A percentile compares a stretch with the other conserved stretches of the same genome.
These are phyloP conservation scores for Hypomyces rosellus DNA, from an alignment of 2,329 filamentous ascomycete species.

Conservation along the genomic window DNA sequence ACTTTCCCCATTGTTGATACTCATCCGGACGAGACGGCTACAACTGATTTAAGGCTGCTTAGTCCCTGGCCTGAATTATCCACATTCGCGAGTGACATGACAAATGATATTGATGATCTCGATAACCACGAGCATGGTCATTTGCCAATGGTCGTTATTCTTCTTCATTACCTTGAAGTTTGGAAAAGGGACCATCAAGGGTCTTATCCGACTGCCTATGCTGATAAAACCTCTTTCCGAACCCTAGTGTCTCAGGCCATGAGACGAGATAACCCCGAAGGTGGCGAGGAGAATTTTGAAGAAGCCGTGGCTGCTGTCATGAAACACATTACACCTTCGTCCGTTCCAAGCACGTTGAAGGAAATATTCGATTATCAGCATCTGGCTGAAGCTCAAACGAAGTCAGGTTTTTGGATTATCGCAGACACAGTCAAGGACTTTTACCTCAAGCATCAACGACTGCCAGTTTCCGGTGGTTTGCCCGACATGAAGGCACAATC, in stretches of 20 bases:
- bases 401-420: conserved; percentile 79
- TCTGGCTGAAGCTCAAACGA: conserved; percentile 9
- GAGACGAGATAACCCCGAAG: conserved; percentile 69
- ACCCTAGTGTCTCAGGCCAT: conserved; percentile 60
- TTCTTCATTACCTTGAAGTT: conserved; percentile 72
- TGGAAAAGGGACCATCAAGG: conserved; percentile 72
- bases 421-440: conserved; percentile 74
- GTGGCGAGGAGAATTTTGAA: conserved; percentile 94
- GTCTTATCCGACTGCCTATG: conserved; percentile 64
- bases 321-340: conserved; percentile 70
- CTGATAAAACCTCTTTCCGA: conserved; percentile 80
- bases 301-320: conserved; percentile 84
- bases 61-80: conserved; percentile 79
- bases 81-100: conserved; percentile 60
- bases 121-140: conserved; percentile 83
- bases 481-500: conserved; percentile 98
- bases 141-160: conserved; percentile 75
- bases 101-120: conserved; percentile 61
- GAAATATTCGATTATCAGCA: conserved; percentile 69
- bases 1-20: conserved; percentile 92
- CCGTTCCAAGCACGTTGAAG: conserved; percentile 61
- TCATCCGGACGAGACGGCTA: conserved; percentile 82
- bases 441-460: conserved; percentile 61
- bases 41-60: conserved; percentile 76
- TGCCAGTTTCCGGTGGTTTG: conserved; percentile 80